These are phyloP conservation scores for Metschnikowia henanensis DNA, from an alignment of 805 yeast genomes.

Conservation along the genomic window DNA sequence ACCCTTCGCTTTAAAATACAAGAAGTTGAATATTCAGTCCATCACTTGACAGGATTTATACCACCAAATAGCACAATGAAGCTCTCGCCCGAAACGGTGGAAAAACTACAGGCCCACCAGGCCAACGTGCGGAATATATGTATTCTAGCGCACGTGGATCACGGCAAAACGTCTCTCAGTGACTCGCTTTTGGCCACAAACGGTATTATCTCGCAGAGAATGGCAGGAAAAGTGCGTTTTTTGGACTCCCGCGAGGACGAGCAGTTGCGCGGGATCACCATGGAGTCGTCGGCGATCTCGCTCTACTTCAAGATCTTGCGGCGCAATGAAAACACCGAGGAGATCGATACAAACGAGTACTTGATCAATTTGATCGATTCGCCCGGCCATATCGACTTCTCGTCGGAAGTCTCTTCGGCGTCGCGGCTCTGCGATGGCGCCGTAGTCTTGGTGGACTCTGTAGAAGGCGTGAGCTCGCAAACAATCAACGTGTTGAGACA, in stretches of 20 bases:
- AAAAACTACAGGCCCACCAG: slow-evolving; percentile 68
- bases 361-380: slow-evolving; percentile 92
- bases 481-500: slow-evolving; percentile 93
- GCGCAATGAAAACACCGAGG: slow-evolving; percentile 29
- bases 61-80: too few species aligned
- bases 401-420: slow-evolving; percentile 94
- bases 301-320: slow-evolving; percentile 76
- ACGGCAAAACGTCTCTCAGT: slow-evolving; percentile 94
- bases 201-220: slow-evolving; percentile 90
- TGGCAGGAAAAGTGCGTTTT: slow-evolving; percentile 94
- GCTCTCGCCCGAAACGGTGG: slow-evolving; percentile 63
- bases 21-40: too few species aligned
- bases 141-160: slow-evolving; percentile 97
- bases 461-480: slow-evolving; percentile 98
- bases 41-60: too few species aligned
- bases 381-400: slow-evolving; percentile 98
- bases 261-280: slow-evolving; percentile 93
- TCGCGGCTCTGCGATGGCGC: slow-evolving; percentile 97
- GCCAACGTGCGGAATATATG: slow-evolving; percentile 83
- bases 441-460: slow-evolving; percentile 91
- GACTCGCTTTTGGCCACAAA: slow-evolving; percentile 93
- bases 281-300: slow-evolving; percentile 96
- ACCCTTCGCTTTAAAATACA: too few species aligned
- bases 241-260: slow-evolving; percentile 95
- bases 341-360: slow-evolving; percentile 62